Base-by-base conservation (phyloP, 805 yeast species). In the Yamadazyma sp. region DNA sequence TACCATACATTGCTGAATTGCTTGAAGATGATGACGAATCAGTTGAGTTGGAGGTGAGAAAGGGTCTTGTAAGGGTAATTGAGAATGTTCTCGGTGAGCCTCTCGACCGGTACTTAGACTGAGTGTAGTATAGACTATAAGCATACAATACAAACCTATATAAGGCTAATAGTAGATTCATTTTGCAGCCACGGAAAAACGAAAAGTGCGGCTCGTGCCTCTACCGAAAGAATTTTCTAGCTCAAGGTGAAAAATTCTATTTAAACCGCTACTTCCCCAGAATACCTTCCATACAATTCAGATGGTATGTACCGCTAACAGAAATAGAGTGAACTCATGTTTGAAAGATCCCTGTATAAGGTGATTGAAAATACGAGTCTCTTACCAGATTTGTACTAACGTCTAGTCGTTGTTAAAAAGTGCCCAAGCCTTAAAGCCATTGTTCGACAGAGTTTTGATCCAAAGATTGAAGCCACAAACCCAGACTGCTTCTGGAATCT, bases 41-140 rank as follows among this genome's bases (percentile, higher is more conserved):
- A 33, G 96, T 93, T 20, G 98, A 93, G 61, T 59, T 78, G 55
- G 97, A 89, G 62, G 96, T 89, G 3, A 82, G 96, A 64, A 75
- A 82, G 23, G 95, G 95, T 10, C 73, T 93, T 45, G 95, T 91
- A 6, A 87, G 85, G 53, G 96, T 86, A 5, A 81, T 93, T 41
- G 99, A 93, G 61, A 81, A 78, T 42, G 95, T 89, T 14, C 71
- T 93, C 48, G 99, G 99, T 32, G 99, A 93, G 62, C 93, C 96
- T 31, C 74, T 93, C 42, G 97, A 91, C 55, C 78, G 86, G 65
- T 84, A 84, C 54, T 69, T 84, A 49, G 79, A 70, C 46, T 73
- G 59, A 16, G 9, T 16, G 3, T 14, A 17, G 11, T 15, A 7
- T n/a, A n/a, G n/a, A n/a, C n/a, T n/a, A n/a, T n/a, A n/a, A n/a